Base-by-base conservation (phyloP, 2,329 filamentous ascomycete genomes). In the Hypoxylon sp. region DNA sequence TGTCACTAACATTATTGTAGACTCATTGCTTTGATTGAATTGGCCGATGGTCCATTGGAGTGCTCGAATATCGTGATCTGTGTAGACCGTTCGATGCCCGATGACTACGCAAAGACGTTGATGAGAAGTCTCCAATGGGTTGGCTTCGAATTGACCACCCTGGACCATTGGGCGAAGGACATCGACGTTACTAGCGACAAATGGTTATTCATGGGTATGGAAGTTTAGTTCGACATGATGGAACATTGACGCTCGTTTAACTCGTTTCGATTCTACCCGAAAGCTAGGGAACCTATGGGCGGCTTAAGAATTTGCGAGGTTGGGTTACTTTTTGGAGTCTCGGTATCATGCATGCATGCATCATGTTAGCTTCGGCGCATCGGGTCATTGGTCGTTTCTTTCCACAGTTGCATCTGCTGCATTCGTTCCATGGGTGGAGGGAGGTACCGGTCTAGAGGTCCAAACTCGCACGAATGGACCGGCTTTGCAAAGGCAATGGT, bases 121-220 rank as follows among this genome's bases (percentile, higher is more conserved):
- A 89, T 92, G 76, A 93, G 92, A 80, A 95, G 94, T 76, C 87
- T 98, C 57, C 92, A 94, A 79, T 98, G 95, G 95, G 95, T 97
- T 72, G 95, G 95, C 61, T 97, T 97, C 78, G 92, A 93, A 77
- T 87, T 95, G 73, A 90, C 89, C 55, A 95, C 92, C 25, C 85
- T 98, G 48, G 91, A 94, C 73, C 87, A 89, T 74, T 97, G 94
- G 91, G 87, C 88, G 14, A 82, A 85, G 50, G 84, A 85, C 42
- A 79, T 86, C 61, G 88, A 92, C 70, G 86, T 91, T 59, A 89
- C 92, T 56, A 97, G 94, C 82, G 83, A 90, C 58, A 86, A 86
- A 76, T 98, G 95, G 95, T 81, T 97, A 66, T 94, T 97, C 79
- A 89, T 97, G 85, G 90, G 90, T 70, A 96, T 97, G 90, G 94